Conservation (phyloP, 495 filamentous ascomycete species). For the Penicillium arizonense region DNA sequence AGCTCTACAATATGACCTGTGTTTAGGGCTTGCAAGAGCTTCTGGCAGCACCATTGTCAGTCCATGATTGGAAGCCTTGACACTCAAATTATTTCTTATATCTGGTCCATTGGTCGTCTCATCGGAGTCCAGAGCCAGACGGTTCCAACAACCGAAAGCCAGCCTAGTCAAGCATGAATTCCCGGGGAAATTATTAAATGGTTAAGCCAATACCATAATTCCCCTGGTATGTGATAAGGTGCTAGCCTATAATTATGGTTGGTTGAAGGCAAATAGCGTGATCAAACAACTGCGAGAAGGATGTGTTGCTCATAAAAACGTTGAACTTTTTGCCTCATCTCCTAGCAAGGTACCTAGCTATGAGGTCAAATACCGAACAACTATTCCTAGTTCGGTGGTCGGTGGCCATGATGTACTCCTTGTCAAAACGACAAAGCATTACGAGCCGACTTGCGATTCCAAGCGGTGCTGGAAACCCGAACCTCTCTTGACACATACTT, state of each 20-base stretch:
- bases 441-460: neutral
- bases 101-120: conserved; percentile 1
- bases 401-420: conserved; percentile 15
- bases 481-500: neutral
- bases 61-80: neutral
- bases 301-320: conserved; percentile 9
- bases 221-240: conserved; percentile 7
- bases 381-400: conserved; percentile 2
- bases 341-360: conserved; percentile 2
- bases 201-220: conserved; percentile 15
- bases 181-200: conserved; percentile 6
- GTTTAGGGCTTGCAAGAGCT: too few species aligned
- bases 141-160: conserved; percentile 18
- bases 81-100: neutral
- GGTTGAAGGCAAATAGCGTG: conserved; percentile 22
- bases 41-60: neutral
- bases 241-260: conserved; percentile 5
- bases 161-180: conserved; percentile 4
- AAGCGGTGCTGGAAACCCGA: conserved; percentile 5
- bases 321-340: conserved; percentile 14
- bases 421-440: neutral
- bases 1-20: too few species aligned
- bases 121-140: conserved; percentile 17
- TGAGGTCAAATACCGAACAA: conserved; percentile 11
- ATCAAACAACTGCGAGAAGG: conserved; percentile 6